Percentiles rank a stretch among this genome's conserved stretches.
Evolutionary conservation across 106 monocot species (phyloP).

Genomic region (Acorus calamus): DNA sequence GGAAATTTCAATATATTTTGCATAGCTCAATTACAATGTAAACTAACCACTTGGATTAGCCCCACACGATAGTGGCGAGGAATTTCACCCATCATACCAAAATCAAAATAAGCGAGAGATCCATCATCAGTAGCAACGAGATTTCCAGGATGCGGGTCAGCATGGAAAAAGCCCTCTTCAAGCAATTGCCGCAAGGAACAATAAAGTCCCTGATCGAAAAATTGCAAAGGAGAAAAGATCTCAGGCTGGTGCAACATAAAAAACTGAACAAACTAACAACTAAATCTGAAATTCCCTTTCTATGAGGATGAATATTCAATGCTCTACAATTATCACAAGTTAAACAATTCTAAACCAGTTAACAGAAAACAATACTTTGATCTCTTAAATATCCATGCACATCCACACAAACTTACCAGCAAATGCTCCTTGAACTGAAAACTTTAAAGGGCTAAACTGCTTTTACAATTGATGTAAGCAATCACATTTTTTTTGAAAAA

Average conservation of each 20-base stretch:
- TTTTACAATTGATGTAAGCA: no score
- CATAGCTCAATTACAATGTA: slow-evolving; percentile 8
- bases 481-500: no score
- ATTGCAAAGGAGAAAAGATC: background rate
- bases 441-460: no score
- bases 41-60: slow-evolving; percentile 93
- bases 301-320: no score
- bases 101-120: slow-evolving; percentile 92
- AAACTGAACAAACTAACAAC: background rate
- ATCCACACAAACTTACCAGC: background rate
- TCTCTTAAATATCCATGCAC: background rate
- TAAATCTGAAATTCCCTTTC: no score
- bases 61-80: slow-evolving; percentile 97
- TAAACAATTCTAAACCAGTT: no score
- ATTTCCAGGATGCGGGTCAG: slow-evolving; percentile 98
- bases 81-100: slow-evolving; percentile 99
- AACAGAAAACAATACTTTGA: no score
- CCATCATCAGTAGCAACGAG: slow-evolving; percentile 81
- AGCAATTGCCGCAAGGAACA: slow-evolving; percentile 89
- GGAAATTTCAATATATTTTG: background rate
- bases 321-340: no score
- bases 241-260: background rate
- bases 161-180: slow-evolving; percentile 95
- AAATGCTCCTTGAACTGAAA: no score
- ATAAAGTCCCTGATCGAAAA: slow-evolving; percentile 59